Evolutionary conservation across 2,329 filamentous ascomycete species (phyloP), one percentile per base, ranked within the genome.

Genomic region (Simplicillium sp.): DNA sequence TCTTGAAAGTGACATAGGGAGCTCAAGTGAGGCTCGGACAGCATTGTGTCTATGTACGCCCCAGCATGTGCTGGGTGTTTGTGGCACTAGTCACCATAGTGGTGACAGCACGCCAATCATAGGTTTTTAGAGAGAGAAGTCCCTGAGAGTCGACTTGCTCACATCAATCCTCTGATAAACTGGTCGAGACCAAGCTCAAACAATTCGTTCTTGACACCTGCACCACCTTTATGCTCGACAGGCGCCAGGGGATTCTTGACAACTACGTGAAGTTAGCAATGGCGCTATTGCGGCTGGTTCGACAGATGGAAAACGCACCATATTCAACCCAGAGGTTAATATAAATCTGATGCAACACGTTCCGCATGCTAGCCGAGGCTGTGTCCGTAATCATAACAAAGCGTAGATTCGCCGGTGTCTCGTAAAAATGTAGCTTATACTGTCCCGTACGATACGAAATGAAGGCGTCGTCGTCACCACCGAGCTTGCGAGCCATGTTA

Each of bases 341-440:
- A 62, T 96, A 98, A 47, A 98, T 96, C 72, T 98, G 92, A 60
- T 98, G 89, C 55, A 98, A 66, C 16, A 94, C 90, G 53, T 94
- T 87, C 35, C 89, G 79, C 79, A 98, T 90, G 63, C 88, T 96
- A 50, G 84, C 77, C 43, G 87, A 85, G 50, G 80, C 84, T 31
- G 85, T 86, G 65, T 97, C 92, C 17, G 92, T 97, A 57, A 97
- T 73, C 82, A 98, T 87, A 57, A 96, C 88, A 58, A 97, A 94
- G 58, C 95, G 94, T 63, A 94, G 81, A 60, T 87, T 94, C 39
- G 88, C 92, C 1, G 89, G 88, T 11, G 92, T 97, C 71, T 98
- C 92, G 73, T 96, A 98, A 70, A 94, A 98, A 67, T 98, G 92
- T 53, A 98, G 77, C 67, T 96, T 96, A 73, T 98, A 98, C 64